These are phyloP conservation scores for Trichoderma asperelloides DNA, from an alignment of 495 filamentous ascomycete species.

Conservation along the genomic window DNA sequence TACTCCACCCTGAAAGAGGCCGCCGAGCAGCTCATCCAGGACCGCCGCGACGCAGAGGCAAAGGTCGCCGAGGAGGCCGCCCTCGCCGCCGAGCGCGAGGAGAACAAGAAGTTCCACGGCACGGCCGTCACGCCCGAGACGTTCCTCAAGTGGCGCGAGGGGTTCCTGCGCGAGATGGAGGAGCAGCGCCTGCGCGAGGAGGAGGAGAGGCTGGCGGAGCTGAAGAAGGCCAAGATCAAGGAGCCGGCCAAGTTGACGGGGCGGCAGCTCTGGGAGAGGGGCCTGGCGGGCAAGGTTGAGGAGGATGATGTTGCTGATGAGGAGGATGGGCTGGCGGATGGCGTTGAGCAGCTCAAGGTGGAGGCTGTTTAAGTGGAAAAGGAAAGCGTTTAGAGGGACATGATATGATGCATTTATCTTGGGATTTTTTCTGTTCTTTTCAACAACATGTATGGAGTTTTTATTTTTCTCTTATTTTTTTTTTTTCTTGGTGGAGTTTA, in stretches of 20 bases:
- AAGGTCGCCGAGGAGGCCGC: slow-evolving; percentile 56
- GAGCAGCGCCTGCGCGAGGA: slow-evolving; percentile 52
- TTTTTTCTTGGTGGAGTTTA: not conserved
- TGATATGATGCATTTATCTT: not conserved
- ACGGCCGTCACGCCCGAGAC: slow-evolving; percentile 74
- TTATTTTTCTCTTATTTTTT: not conserved
- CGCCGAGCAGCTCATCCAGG: slow-evolving; percentile 67
- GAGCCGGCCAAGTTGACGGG: slow-evolving; percentile 62
- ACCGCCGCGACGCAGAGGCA: slow-evolving; percentile 53
- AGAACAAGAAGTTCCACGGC: slow-evolving; percentile 95
- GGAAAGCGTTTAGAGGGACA: not conserved
- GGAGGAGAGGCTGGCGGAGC: slow-evolving; percentile 65
- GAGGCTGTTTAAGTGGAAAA: slow-evolving; percentile 16
- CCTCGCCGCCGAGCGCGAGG: slow-evolving; percentile 71
- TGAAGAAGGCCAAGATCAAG: slow-evolving; percentile 62
- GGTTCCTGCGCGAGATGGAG: slow-evolving; percentile 71
- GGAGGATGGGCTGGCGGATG: slow-evolving; percentile 37
- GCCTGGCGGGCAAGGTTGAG: slow-evolving; percentile 64
- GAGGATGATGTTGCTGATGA: slow-evolving; percentile 45
- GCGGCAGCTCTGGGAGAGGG: slow-evolving; percentile 75
- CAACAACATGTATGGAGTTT: not conserved
- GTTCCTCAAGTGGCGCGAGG: slow-evolving; percentile 72
- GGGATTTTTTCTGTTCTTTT: not conserved
- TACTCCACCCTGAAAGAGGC: slow-evolving; percentile 78
- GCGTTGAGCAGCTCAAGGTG: slow-evolving; percentile 61